These are phyloP conservation scores for Torulaspora pretoriensis DNA, from an alignment of 1,139 yeast species.

Conservation along the genomic window DNA sequence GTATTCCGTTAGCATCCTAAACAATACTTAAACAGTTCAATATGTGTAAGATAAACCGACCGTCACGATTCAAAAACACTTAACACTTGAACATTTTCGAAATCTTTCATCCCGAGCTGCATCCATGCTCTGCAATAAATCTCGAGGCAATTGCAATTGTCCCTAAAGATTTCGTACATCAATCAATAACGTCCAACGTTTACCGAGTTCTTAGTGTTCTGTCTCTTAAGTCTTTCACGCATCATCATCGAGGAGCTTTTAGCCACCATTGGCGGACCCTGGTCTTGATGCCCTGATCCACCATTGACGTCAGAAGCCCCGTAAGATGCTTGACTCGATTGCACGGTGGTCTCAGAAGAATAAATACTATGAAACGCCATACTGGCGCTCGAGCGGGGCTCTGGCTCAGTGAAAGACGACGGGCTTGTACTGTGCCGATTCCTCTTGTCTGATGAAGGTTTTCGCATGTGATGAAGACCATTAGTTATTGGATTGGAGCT, in stretches of 20 bases:
- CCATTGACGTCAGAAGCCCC: not conserved
- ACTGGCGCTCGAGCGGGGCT: constrained; percentile 19
- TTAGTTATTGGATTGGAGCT: constrained; percentile 11
- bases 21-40: not conserved
- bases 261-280: constrained; percentile 1
- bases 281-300: not conserved
- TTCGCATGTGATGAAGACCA: constrained; percentile 15
- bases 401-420: constrained; percentile 8
- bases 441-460: constrained; percentile 13
- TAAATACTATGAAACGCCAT: constrained; percentile 27
- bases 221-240: constrained; percentile 29
- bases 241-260: constrained; percentile 23
- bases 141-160: too few relatives aligned
- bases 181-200: constrained; percentile 1
- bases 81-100: too few relatives aligned
- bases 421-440: constrained; percentile 10
- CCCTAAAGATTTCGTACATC: too few relatives aligned
- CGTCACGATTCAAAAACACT: too few relatives aligned
- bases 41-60: not conserved
- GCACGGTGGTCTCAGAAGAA: constrained; percentile 9
- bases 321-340: not conserved
- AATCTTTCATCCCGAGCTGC: too few relatives aligned
- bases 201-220: constrained; percentile 15
- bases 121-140: too few relatives aligned
- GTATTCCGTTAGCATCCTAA: not conserved